Percentiles rank a stretch among this genome's conserved stretches.
Evolutionary conservation across 2,329 filamentous ascomycete species (phyloP).

Genomic region (Corniculantispora saksenae): DNA sequence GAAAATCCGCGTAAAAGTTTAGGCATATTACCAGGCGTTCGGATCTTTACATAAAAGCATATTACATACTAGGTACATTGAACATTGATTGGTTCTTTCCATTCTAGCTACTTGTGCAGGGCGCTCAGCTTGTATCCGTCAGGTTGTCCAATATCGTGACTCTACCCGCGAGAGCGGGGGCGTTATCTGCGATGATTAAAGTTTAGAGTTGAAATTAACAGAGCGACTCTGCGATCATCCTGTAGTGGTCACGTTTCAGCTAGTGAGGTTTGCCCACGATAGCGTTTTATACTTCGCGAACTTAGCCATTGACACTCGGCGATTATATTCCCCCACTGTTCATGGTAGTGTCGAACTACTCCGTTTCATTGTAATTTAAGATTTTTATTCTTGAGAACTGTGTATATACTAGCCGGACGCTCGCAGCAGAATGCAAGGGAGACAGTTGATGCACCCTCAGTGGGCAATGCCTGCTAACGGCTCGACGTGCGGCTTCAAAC

Average conservation of each 20-base stretch:
- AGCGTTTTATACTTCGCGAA: no score
- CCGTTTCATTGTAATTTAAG: not conserved
- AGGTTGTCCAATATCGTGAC: no score
- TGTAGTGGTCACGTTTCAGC: no score
- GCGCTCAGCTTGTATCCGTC: no score
- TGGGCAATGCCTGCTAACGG: not conserved
- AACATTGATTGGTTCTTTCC: no score
- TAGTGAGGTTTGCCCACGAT: no score
- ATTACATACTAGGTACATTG: not conserved
- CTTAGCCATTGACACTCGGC: no score
- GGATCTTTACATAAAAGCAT: not conserved
- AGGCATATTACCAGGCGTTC: not conserved
- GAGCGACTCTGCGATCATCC: no score
- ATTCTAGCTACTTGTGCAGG: no score
- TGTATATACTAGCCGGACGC: not conserved
- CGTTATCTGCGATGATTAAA: no score
- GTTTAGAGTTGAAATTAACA: no score
- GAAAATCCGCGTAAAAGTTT: conserved; percentile 14
- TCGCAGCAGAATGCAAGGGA: not conserved
- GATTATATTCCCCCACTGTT: not conserved
- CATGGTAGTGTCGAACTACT: not conserved
- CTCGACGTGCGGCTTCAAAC: not conserved
- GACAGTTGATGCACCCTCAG: conserved; percentile 10
- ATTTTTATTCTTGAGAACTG: not conserved
- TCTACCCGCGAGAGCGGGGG: no score